phyloP scores from a whole-genome alignment of 208 protist genomes.

The Crithidia acanthocephali region DNA sequence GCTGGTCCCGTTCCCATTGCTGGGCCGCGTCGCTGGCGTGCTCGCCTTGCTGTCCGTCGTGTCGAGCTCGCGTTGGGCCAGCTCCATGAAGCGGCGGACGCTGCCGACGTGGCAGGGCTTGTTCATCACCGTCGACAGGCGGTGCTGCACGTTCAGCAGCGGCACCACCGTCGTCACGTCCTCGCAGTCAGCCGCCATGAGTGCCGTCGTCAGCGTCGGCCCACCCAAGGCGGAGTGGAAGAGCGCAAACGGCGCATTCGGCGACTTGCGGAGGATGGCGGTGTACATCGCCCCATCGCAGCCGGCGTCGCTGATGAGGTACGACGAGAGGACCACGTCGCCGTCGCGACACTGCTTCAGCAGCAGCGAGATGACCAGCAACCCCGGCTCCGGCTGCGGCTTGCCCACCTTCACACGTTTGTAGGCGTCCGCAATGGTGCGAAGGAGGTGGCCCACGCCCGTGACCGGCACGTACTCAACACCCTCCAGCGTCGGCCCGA shows the following conservation, averaged over 20 bases:
- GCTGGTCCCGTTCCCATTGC: constrained; percentile 8
- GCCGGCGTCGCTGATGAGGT: constrained; percentile 55
- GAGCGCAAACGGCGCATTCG: constrained; percentile 39
- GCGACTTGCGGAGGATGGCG: constrained; percentile 41
- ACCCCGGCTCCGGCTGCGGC: constrained; percentile 23
- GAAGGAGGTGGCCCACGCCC: constrained; percentile 20
- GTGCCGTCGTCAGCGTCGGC: constrained; percentile 52
- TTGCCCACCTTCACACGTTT: constrained; percentile 18
- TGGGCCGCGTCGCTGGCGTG: background rate
- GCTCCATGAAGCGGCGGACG: constrained; percentile 45
- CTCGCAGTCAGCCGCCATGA: constrained; percentile 37
- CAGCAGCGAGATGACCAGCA: constrained; percentile 59
- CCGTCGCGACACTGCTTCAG: constrained; percentile 54
- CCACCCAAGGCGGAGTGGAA: constrained; percentile 62
- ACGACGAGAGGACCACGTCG: constrained; percentile 69
- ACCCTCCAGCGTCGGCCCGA: constrained; percentile 51
- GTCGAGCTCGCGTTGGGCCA: constrained; percentile 50
- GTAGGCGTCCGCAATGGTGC: constrained; percentile 26
- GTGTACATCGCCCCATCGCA: constrained; percentile 34
- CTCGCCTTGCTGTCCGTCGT: background rate
- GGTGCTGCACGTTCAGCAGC: constrained; percentile 61
- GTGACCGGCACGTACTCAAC: constrained; percentile 51
- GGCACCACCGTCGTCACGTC: constrained; percentile 42
- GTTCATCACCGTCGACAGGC: constrained; percentile 47
- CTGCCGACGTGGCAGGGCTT: constrained; percentile 53